Base-by-base conservation (phyloP, 2,329 filamentous ascomycete species). In the Chaetomiaceae sp. region DNA sequence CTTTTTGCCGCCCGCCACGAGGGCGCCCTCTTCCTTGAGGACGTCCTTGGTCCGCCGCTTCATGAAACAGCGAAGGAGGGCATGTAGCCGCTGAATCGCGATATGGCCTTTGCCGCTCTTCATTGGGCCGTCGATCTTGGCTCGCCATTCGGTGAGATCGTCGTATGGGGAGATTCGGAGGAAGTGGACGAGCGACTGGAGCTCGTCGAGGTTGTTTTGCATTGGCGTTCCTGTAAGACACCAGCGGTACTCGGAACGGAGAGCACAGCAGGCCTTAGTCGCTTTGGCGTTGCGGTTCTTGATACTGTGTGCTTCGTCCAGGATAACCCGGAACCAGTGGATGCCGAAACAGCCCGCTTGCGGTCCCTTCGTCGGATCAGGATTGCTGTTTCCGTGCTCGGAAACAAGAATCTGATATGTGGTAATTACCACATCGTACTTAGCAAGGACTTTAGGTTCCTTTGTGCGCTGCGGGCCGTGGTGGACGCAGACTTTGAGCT, bases 1-100 rank as follows among this genome's bases (percentile, higher is more conserved):
- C 58, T 74, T 72, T 66, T 89, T 88, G 48, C 86, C 84, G 33
- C 88, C 88, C 23, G 87, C 85, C 55, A 88, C 87, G 16, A 95
- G 74, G 1, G 89, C 89, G 10, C 89, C 89, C 10, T 89, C 89
- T 62, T 90, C 80, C 71, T 94, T 96, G 56, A 99, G 74, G n/a
- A 99, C 89, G 20, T 96, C 90, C 71, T 99, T 99, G 8, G 91
- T 97, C 37, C 94, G 84, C n/a, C 94, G 85, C 74, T 97, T 96
- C 94, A 99, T 99, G 73, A 96, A 96, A 51, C 90, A 92, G 50
- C 88, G 86, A 4, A 99, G 75, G 56, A 95, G 84, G 52, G 87
- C 84, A 61, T 96, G 90, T 29, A 99, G 75, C 40, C 94, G 82
- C 46, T 85, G 81, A 67, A 99, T 95, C 14, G 94, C 92, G 53